Base-by-base conservation (phyloP, 1,284 basidiomycete species). In the Anthracocystis setariae region DNA sequence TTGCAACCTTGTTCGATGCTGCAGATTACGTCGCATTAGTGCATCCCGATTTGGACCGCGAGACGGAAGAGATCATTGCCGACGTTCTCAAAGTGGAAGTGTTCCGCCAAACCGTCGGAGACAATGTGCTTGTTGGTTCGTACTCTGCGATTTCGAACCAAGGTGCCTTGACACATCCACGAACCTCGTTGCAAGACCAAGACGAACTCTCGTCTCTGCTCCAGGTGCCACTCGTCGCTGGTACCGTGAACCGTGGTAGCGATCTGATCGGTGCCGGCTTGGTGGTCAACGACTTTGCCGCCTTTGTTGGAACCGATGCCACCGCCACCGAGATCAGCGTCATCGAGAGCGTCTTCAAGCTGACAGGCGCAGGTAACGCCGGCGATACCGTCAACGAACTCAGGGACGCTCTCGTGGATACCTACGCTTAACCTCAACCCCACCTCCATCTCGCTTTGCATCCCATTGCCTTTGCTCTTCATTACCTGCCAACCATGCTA, bases 21-120 rank as follows among this genome's bases (percentile, higher is more conserved):
- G 4, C 57, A 75, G 74, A 83, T 52, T 78, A 81, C 55, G 77
- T 79, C 18, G 81, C 76, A 27, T 57, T 80, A 23, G 75, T 81
- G 23, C 78, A 79, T 84, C 96, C 96, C 13, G 96, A 99, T 78
- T 87, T 99, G 66, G 95, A 98, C 85, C 89, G 95, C 59, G 96
- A 99, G 85, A 99, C 96, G 8, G 96, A 99, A 83, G 96, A 98
- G 85, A 98, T 99, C 85, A 97, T 99, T 83, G 95, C 96, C 48
- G 96, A 99, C 84, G 93, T 97, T 12, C 88, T 99, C 75, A 97
- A 98, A 85, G 96, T 98, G 65, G 96, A 99, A 84, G 96, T 98
- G 5, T 99, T 99, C 87, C 87, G 95, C 51, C 95, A 99, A 84
- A 99, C 94, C 12, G 88, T 99, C 72, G 95, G 95, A 12, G 90